Percentiles rank a stretch among this genome's conserved stretches.
Evolutionary conservation across 345 rosid species (phyloP).

Genomic region (Psidium friedrichsthalianum): DNA sequence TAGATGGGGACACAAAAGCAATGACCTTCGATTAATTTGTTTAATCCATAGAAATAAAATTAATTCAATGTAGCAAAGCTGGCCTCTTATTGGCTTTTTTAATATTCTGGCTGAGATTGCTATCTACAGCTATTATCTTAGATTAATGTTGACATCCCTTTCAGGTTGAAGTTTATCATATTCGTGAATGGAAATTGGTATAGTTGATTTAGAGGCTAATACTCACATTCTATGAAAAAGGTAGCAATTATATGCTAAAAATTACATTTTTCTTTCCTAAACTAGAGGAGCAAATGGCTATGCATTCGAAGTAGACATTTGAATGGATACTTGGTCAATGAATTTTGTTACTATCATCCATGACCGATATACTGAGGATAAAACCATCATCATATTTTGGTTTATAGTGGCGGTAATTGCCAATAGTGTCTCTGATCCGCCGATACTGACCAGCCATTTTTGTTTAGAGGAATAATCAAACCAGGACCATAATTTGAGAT

Average conservation of each 20-base stretch:
- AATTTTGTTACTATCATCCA: background rate
- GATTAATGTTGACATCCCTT: background rate
- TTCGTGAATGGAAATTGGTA: background rate
- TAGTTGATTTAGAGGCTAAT: background rate
- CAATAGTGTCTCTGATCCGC: background rate
- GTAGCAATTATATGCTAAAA: background rate
- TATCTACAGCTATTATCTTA: background rate
- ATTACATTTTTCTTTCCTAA: background rate
- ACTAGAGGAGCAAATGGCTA: background rate
- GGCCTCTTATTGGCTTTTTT: background rate
- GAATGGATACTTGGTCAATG: background rate
- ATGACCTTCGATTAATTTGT: background rate
- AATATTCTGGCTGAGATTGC: background rate
- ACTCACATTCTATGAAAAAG: background rate
- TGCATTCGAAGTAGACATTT: background rate
- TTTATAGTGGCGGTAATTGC: background rate
- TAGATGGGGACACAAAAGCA: background rate
- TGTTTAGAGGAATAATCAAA: background rate
- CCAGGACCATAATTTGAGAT: background rate
- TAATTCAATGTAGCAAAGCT: background rate
- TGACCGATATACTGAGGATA: background rate
- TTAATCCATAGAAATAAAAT: background rate
- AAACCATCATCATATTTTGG: background rate
- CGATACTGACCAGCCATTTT: background rate
- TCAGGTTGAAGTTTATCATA: background rate